phyloP scores from a whole-genome alignment of 2,329 filamentous ascomycete genomes.

The Lecanicillium sp. region DNA sequence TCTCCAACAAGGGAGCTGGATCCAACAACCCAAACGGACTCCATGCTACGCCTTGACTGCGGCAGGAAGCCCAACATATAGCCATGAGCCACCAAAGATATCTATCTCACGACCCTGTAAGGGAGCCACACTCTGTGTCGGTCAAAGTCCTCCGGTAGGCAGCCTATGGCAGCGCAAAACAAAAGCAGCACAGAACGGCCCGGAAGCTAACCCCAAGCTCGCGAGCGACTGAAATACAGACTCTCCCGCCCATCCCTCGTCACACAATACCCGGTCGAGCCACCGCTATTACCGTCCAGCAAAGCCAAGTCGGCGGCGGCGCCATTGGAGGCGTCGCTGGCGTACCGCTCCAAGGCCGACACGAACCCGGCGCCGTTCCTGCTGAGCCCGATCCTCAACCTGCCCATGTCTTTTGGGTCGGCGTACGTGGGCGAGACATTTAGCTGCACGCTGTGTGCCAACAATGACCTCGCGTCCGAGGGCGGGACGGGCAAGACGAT shows the following conservation, averaged over 20 bases:
- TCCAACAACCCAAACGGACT: neutral
- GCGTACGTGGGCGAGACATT: conserved; percentile 96
- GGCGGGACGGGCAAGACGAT: conserved; percentile 39
- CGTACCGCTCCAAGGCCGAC: conserved; percentile 45
- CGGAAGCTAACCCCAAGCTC: no score
- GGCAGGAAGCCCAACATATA: conserved; percentile 5
- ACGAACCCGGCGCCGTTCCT: conserved; percentile 49
- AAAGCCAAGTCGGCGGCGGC: conserved; percentile 19
- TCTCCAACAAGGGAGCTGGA: neutral
- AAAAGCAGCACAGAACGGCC: no score
- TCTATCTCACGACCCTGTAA: conserved; percentile 49
- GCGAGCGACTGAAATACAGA: no score
- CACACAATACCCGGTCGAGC: conserved; percentile 56
- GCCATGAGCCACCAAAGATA: conserved; percentile 52
- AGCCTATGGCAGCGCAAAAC: no score
- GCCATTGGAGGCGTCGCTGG: conserved; percentile 59
- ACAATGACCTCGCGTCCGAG: conserved; percentile 57
- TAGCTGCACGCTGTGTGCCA: conserved; percentile 90
- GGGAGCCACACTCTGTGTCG: conserved; percentile 73
- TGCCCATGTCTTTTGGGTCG: conserved; percentile 86
- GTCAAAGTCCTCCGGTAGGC: conserved; percentile 65
- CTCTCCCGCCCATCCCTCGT: conserved; percentile 76
- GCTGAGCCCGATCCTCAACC: conserved; percentile 62
- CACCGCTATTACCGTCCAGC: conserved; percentile 34
- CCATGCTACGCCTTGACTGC: neutral